Conservation (phyloP, 192 early-diverging fungal species). For the Backusella australiensis region DNA sequence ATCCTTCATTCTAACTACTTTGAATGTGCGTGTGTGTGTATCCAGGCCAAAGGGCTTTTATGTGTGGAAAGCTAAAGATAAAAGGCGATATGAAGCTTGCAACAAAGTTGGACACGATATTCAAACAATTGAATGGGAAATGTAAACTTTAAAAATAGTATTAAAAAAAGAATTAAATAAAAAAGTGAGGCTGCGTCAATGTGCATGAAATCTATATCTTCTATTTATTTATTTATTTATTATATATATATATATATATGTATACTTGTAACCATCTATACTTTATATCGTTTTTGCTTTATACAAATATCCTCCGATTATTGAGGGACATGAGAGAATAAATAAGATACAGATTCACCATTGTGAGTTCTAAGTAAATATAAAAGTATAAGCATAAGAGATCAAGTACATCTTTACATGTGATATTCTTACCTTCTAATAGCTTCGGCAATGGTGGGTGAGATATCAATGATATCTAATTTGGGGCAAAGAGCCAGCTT, state of each 20-base stretch:
- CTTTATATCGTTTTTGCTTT: neutral
- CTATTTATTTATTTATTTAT: neutral
- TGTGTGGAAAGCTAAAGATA: neutral
- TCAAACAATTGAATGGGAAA: slow-evolving; percentile 2
- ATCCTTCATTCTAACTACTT: neutral
- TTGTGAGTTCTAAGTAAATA: slow-evolving; percentile 54
- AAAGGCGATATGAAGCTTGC: neutral
- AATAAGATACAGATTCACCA: slow-evolving; percentile 64
- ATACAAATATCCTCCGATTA: neutral
- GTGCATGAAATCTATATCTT: neutral
- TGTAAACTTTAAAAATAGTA: neutral
- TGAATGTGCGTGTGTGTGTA: neutral
- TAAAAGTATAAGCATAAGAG: neutral
- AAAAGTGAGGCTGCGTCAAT: neutral
- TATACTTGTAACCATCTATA: neutral
- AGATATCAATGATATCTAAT: slow-evolving; percentile 80
- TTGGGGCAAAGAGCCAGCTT: slow-evolving; percentile 73
- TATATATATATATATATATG: neutral
- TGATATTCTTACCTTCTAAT: slow-evolving; percentile 43
- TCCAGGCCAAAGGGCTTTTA: neutral
- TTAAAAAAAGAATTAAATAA: neutral
- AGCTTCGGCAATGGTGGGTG: slow-evolving; percentile 71
- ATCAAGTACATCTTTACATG: neutral
- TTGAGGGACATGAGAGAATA: slow-evolving; percentile 46
- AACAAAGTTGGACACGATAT: neutral